Base-by-base conservation (phyloP, 306 rosid genomes). In the Pueraria montana region DNA sequence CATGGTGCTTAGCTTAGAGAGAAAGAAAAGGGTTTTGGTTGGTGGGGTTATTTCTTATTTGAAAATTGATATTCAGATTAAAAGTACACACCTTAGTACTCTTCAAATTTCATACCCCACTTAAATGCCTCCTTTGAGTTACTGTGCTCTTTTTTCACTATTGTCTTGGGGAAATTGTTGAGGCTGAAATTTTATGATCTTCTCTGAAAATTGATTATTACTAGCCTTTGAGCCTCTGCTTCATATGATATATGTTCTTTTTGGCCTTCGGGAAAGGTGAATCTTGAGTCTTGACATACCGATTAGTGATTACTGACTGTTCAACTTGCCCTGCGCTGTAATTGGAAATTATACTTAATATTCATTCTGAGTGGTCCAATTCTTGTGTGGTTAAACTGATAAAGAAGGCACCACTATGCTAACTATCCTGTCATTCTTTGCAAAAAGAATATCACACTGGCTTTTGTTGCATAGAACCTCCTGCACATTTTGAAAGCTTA, bases 41-140 rank as follows among this genome's bases (percentile, higher is more conserved):
- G 68, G n/a, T 62, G 68, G 14, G 12, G 46, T 76, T 38, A 26
- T 71, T 77, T 69, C 14, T 84, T 69, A 14, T 72, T 49, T 56
- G 38, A 20, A 26, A 20, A 64, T 49, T 67, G 20, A 20, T 18
- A 13, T 63, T 26, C 24, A 20, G 30, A 84, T 17, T 34, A 16
- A 24, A 17, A 42, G n/a, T 20, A 48, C 55, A 24, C 21, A 2
- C 14, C 20, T 61, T 27, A 27, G 32, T n/a, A n/a, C n/a, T 5
- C 7, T 40, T 63, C 46, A 14, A 34, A 64, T 36, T 82, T n/a
- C 24, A 38, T 38, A 8, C 66, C 73, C 74, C 73, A 30, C 14
- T 26, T 53, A 14, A 43, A 83, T 40, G 78, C 16, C 18, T 55
- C 12, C 6, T 76, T 43, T 67, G 82, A 34, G 70, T 11, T 26